Base-by-base conservation (phyloP, 768 basidiomycete species). In the Stropharia rugosoannulata region DNA sequence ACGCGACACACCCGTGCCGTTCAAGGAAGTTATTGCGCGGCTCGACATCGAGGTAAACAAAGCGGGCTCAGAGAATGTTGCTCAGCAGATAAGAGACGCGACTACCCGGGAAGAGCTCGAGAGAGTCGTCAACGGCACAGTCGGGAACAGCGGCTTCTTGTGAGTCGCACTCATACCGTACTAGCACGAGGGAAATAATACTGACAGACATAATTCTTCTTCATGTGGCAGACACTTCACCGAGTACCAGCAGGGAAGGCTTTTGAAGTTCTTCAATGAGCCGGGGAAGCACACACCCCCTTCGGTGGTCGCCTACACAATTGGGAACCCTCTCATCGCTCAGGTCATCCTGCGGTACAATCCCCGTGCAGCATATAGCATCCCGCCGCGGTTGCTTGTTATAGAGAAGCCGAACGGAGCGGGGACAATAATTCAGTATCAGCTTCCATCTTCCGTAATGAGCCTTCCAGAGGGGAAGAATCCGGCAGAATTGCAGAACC, bases 251-350 rank as follows among this genome's bases (percentile, higher is more conserved):
- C 75, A 77, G 53, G 57, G 71, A 29, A 59, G 48, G n/a, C 75
- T 78, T 69, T 46, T 80, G 43, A 66, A 63, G 29, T 74, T 70
- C 59, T 55, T 62, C 35, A 66, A 62, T 16, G 63, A 59, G 29
- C 29, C 29, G 29, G 29, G 29, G 29, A 10, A 6, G 2, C 29
- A 1, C 5, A 6, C 7, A 10, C 32, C 41, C 13, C 74, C 75
- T 18, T 61, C 59, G 29, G 66, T 74, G 1, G 60, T 71, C 40
- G 62, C 77, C 11, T 84, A 84, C 65, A 74, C 70, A 27, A 69
- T 81, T 53, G 81, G 81, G 15, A 82, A 82, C 64, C 82, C 82
- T 2, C 65, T 80, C 47, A 66, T 80, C 44, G 82, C 80, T 0
- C 74, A 79, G 54, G 65, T 62, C 2, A 74, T 84, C 59, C 51